Evolutionary conservation across 306 rosid genomes (phyloP).

Genomic region (Sicyos edulis): DNA sequence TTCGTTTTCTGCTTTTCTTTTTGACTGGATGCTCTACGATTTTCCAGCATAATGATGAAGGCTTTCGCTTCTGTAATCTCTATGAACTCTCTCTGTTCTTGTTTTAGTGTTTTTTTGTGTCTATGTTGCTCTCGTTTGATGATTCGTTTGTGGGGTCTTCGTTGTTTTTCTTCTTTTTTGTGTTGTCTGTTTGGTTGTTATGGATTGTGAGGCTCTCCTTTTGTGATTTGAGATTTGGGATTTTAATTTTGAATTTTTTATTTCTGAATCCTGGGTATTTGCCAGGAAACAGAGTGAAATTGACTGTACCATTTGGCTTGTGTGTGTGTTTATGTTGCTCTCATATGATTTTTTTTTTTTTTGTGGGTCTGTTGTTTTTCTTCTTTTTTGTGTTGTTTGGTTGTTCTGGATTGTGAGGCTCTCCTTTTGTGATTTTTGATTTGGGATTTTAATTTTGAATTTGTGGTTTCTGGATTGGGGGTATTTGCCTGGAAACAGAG

Average conservation of each 20-base stretch:
- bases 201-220: neutral
- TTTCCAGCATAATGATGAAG: conserved; percentile 30
- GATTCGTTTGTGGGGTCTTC: neutral
- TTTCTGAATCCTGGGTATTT: neutral
- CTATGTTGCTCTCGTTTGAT: neutral
- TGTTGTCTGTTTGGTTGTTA: neutral
- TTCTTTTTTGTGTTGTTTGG: too few relatives aligned
- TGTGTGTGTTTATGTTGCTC: too few relatives aligned
- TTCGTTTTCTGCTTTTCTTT: neutral
- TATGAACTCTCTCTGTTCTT: neutral
- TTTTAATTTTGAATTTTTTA: neutral
- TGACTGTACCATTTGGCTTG: neutral
- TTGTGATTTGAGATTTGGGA: neutral
- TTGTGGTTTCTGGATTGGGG: neutral
- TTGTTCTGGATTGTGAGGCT: neutral
- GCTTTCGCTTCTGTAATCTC: conserved; percentile 37
- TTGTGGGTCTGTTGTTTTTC: too few relatives aligned
- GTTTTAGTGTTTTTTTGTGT: neutral
- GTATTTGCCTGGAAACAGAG: neutral
- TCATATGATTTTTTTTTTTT: too few relatives aligned
- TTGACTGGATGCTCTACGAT: conserved; percentile 23
- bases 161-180: neutral
- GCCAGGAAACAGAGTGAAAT: neutral
- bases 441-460: too few relatives aligned
- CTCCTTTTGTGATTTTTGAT: neutral